phyloP scores from a whole-genome alignment of 371 early-diverging fungal genomes.

The Paramicrosporidium saccamoebae region DNA sequence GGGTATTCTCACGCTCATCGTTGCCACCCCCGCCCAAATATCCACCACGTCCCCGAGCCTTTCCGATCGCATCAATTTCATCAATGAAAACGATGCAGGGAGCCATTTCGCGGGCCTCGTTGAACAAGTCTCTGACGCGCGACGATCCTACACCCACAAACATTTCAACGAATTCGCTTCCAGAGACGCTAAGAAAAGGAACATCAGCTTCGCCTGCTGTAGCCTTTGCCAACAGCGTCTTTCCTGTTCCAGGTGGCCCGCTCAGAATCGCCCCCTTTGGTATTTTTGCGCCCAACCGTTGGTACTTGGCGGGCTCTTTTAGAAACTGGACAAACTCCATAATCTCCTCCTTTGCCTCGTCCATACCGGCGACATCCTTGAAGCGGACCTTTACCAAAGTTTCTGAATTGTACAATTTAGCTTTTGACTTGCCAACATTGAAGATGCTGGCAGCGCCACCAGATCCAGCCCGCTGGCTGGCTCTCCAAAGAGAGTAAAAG shows the following conservation, averaged over 20 bases:
- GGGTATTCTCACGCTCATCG: conserved; percentile 88
- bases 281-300: conserved; percentile 91
- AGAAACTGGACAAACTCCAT: conserved; percentile 99
- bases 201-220: conserved; percentile 95
- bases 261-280: conserved; percentile 97
- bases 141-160: conserved; percentile 97
- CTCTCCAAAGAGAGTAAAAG: conserved; percentile 45
- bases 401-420: conserved; percentile 84
- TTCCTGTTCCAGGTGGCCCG: conserved; percentile 97
- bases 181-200: conserved; percentile 83
- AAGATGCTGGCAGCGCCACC: conserved; percentile 45
- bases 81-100: conserved; percentile 98
- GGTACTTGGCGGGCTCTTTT: conserved; percentile 86
- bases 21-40: conserved; percentile 63
- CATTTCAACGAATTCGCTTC: conserved; percentile 98
- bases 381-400: conserved; percentile 76
- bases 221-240: conserved; percentile 91
- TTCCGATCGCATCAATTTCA: conserved; percentile 98
- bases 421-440: conserved; percentile 79
- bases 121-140: conserved; percentile 89
- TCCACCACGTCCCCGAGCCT: conserved; percentile 71
- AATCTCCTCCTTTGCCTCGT: conserved; percentile 97
- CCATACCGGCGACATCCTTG: conserved; percentile 98
- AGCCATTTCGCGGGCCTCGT: conserved; percentile 76
- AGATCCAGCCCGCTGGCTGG: conserved; percentile 11